These are phyloP conservation scores for Rhytidiadelphus loreus DNA, from an alignment of 225 moss, liverwort and hornwort species.

Conservation along the genomic window DNA sequence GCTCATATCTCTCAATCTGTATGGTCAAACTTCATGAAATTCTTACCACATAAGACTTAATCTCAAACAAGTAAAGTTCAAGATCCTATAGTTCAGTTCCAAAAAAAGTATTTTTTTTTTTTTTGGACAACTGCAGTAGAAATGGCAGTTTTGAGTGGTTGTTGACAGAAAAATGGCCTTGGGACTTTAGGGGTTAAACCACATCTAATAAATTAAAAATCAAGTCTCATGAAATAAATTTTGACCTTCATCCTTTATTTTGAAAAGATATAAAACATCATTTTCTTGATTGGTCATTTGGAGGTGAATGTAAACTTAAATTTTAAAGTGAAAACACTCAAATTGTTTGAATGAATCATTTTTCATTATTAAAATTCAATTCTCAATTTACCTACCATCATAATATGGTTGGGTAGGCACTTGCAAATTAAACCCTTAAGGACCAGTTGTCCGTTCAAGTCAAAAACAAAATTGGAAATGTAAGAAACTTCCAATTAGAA, in stretches of 20 bases:
- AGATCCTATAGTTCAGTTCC: too few relatives aligned
- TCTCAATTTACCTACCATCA: background rate
- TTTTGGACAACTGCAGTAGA: too few relatives aligned
- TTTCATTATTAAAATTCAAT: background rate
- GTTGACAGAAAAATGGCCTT: too few relatives aligned
- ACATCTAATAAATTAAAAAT: background rate
- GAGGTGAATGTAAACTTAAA: background rate
- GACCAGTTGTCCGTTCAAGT: background rate
- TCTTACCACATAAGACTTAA: too few relatives aligned
- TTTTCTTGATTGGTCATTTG: background rate
- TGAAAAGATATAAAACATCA: background rate
- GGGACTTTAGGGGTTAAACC: too few relatives aligned
- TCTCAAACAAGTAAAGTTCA: too few relatives aligned
- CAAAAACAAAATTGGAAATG: rapidly evolving
- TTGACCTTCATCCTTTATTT: background rate
- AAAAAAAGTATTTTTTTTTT: too few relatives aligned
- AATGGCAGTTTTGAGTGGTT: too few relatives aligned
- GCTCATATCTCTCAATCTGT: too few relatives aligned
- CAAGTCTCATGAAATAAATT: rapidly evolving
- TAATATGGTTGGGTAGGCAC: background rate
- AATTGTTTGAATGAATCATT: background rate
- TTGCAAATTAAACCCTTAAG: background rate
- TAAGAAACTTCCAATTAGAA: rapidly evolving
- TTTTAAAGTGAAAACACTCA: background rate
- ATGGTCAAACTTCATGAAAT: too few relatives aligned